Conservation (phyloP, 2,329 filamentous ascomycete genomes). For the Colletotrichum spaethianum region DNA sequence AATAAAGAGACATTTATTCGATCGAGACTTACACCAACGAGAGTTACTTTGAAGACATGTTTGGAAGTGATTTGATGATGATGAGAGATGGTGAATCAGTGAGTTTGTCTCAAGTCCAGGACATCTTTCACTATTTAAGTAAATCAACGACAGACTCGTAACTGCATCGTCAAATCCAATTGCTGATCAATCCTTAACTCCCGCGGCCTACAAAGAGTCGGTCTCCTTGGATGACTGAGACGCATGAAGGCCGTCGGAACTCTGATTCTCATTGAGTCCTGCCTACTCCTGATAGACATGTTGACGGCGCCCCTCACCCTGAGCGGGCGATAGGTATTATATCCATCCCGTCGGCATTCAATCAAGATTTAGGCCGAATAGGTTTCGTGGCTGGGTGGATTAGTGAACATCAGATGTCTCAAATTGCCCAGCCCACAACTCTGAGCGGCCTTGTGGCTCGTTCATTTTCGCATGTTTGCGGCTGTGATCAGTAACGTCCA, state of each 20-base stretch:
- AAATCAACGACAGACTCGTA: too few relatives aligned
- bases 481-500: background rate
- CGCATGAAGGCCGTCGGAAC: background rate
- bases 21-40: background rate
- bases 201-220: too few relatives aligned
- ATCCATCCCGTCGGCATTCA: background rate
- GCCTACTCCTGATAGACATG: too few relatives aligned
- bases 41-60: background rate
- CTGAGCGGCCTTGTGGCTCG: background rate
- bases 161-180: too few relatives aligned
- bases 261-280: too few relatives aligned
- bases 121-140: background rate
- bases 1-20: background rate
- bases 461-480: background rate
- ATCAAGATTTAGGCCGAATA: background rate
- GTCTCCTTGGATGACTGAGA: background rate
- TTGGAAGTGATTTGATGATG: background rate
- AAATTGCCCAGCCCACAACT: background rate
- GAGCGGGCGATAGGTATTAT: background rate
- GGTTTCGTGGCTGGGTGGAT: background rate
- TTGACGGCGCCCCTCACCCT: too few relatives aligned
- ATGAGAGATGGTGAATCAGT: background rate
- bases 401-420: background rate
- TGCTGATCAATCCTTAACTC: too few relatives aligned
- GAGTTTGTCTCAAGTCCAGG: background rate